These are phyloP conservation scores for Penicillium thymicola DNA, from an alignment of 2,329 filamentous ascomycete genomes.

Conservation along the genomic window DNA sequence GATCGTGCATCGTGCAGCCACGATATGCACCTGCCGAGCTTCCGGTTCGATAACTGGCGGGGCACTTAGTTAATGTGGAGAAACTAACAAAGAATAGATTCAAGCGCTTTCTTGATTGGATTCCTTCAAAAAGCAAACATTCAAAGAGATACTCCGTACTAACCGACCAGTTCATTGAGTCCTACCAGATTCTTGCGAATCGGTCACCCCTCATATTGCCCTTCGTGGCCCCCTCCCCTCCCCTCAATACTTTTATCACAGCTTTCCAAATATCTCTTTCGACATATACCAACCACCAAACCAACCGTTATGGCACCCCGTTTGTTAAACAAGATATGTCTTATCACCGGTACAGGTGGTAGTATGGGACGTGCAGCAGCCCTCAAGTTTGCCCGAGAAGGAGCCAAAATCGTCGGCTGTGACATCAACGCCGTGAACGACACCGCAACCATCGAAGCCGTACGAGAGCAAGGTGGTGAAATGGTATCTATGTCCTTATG, in stretches of 20 bases:
- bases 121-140: not conserved
- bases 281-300: not conserved
- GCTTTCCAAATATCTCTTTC: not conserved
- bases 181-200: not conserved
- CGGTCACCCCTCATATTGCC: not conserved
- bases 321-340: slow-evolving; percentile 1
- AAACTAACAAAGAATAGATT: not conserved
- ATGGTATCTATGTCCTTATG: not conserved
- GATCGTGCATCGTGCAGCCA: not conserved
- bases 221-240: not conserved
- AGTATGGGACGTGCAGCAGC: slow-evolving; percentile 6
- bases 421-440: not conserved
- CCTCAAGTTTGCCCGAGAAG: slow-evolving; percentile 2
- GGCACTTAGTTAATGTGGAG: not conserved
- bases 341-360: slow-evolving; percentile 1
- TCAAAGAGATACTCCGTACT: not conserved
- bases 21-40: not conserved
- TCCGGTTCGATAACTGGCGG: not conserved
- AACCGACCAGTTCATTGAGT: not conserved
- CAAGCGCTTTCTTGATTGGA: not conserved
- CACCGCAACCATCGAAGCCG: not conserved
- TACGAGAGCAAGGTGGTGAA: not conserved
- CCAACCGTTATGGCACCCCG: not conserved
- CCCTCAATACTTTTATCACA: not conserved
- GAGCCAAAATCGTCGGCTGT: not conserved